These are phyloP conservation scores for Acrodontium crateriforme DNA, from an alignment of 2,329 filamentous ascomycete species.

Conservation along the genomic window DNA sequence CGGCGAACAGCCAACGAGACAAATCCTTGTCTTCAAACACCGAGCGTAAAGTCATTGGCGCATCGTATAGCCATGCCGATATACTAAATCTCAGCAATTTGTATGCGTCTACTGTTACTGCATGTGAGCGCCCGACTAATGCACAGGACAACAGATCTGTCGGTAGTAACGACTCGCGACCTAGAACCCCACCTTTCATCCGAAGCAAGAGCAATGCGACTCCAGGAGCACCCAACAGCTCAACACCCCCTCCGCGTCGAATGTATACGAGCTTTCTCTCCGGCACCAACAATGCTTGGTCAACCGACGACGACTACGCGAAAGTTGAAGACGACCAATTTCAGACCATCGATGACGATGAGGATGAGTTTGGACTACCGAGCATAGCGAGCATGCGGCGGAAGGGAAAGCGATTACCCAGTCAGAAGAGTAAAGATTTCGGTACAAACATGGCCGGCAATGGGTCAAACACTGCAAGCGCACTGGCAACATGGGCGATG, in stretches of 20 bases:
- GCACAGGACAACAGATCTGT: slow-evolving; percentile 15
- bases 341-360: slow-evolving; percentile 71
- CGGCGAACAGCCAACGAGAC: slow-evolving; percentile 29
- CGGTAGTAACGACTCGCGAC: slow-evolving; percentile 49
- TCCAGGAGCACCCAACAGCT: slow-evolving; percentile 31
- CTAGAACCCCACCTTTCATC: slow-evolving; percentile 62
- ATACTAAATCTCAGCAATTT: slow-evolving; percentile 75
- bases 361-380: slow-evolving; percentile 89
- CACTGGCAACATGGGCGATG: slow-evolving; percentile 39
- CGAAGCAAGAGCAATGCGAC: not conserved
- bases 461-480: slow-evolving; percentile 4
- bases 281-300: slow-evolving; percentile 73
- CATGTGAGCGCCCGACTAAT: slow-evolving; percentile 1
- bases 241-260: slow-evolving; percentile 46
- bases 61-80: slow-evolving; percentile 91
- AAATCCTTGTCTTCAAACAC: slow-evolving; percentile 35
- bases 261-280: slow-evolving; percentile 72
- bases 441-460: slow-evolving; percentile 3
- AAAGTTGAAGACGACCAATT: slow-evolving; percentile 50
- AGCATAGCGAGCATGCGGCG: slow-evolving; percentile 85
- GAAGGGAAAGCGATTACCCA: slow-evolving; percentile 40
- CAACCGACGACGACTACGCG: slow-evolving; percentile 47
- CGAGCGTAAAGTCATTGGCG: slow-evolving; percentile 64
- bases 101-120: slow-evolving; percentile 39
- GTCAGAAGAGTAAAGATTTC: slow-evolving; percentile 30